Evolutionary conservation across 306 rosid species (phyloP).

Genomic region (Glycyrrhiza uralensis): DNA sequence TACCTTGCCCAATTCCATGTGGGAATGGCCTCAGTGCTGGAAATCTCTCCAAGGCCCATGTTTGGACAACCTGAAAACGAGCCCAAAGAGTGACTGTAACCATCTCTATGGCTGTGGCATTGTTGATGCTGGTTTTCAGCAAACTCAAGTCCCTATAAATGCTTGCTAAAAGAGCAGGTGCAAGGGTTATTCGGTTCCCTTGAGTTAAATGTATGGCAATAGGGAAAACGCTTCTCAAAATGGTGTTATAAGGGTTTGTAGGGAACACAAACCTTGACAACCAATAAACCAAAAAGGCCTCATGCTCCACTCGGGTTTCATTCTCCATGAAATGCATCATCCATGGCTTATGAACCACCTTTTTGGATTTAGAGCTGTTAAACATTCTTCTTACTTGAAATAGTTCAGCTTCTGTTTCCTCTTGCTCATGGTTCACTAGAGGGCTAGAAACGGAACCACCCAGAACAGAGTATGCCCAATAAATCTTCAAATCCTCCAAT

Average conservation of each 20-base stretch:
- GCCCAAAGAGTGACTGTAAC: neutral
- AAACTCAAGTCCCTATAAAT: conserved; percentile 36
- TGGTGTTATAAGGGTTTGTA: neutral
- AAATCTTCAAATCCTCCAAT: conserved; percentile 43
- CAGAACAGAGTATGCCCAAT: conserved; percentile 37
- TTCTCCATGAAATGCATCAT: no score
- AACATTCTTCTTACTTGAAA: no score
- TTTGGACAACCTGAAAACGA: conserved; percentile 41
- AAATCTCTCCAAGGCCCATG: conserved; percentile 60
- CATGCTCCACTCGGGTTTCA: no score
- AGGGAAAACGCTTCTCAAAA: conserved; percentile 25
- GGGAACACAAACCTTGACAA: conserved; percentile 51
- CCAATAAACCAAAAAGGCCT: no score
- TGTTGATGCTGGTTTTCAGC: neutral
- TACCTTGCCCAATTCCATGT: no score
- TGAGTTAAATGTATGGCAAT: conserved; percentile 41
- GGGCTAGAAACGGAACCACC: no score
- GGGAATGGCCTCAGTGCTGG: no score
- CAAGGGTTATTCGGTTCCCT: conserved; percentile 46
- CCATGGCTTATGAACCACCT: no score
- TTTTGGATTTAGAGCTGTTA: no score
- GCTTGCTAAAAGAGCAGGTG: conserved; percentile 46
- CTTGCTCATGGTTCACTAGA: no score
- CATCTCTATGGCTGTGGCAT: neutral
- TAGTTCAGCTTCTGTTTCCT: no score